Percentiles rank a stretch among this genome's conserved stretches.
These are phyloP conservation scores for Pythium grandisporangium DNA, from an alignment of 352 stramenopile species.

Conservation along the genomic window DNA sequence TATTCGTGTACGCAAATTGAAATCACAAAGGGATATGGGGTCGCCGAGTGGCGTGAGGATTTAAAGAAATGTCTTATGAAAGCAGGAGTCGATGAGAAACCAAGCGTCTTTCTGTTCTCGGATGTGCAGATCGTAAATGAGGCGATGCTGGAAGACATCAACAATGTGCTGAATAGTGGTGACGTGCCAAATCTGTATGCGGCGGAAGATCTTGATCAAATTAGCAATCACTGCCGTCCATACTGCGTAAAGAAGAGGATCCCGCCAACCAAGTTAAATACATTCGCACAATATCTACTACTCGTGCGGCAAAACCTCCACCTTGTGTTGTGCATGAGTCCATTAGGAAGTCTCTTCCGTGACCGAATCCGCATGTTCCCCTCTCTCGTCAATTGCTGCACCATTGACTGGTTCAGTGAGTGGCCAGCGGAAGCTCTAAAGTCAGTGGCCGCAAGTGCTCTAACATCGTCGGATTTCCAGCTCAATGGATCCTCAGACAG, in stretches of 20 bases:
- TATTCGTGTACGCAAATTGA: conserved; percentile 92
- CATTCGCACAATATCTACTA: conserved; percentile 91
- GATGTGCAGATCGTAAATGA: conserved; percentile 94
- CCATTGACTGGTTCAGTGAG: conserved; percentile 86
- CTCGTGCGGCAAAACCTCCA: conserved; percentile 90
- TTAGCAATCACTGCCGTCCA: conserved; percentile 84
- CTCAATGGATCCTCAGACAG: conserved; percentile 21
- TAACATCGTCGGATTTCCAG: conserved; percentile 56
- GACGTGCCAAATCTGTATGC: conserved; percentile 93
- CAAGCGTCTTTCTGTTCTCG: conserved; percentile 91
- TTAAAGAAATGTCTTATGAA: conserved; percentile 90
- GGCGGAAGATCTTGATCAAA: conserved; percentile 88
- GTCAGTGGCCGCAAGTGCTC: conserved; percentile 60
- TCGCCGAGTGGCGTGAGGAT: conserved; percentile 91
- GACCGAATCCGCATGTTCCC: conserved; percentile 89
- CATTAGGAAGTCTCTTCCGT: conserved; percentile 84
- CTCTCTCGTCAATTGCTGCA: conserved; percentile 85
- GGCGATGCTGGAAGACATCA: conserved; percentile 95
- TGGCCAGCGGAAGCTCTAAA: conserved; percentile 80
- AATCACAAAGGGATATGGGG: conserved; percentile 92
- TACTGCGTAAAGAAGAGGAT: conserved; percentile 90
- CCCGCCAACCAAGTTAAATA: conserved; percentile 90
- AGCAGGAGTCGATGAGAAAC: conserved; percentile 90
- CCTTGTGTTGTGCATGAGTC: conserved; percentile 90
- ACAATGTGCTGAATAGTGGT: conserved; percentile 93